Base-by-base conservation (phyloP, 2,329 filamentous ascomycete species). In the Alternaria gansuensis region DNA sequence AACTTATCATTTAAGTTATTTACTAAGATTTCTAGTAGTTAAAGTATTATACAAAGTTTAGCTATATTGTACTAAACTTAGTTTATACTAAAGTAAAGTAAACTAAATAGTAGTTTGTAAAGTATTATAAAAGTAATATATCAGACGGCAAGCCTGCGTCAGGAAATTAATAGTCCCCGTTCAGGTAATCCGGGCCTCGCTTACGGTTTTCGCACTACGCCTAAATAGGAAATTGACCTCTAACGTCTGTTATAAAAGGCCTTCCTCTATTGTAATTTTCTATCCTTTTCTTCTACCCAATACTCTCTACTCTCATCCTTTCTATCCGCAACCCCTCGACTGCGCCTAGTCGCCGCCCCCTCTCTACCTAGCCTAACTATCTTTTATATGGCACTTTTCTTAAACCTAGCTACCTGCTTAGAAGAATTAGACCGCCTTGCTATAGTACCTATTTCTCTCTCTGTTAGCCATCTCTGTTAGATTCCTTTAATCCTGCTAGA, bases 161-260 rank as follows among this genome's bases (percentile, higher is more conserved):
- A 52, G 39, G 50, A 52, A 52, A 36, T 44, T 7, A 23, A 36
- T 44, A 21, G 3, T 17, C 28, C 39, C 39, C 14, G 10, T 53
- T 39, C 24, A 3, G 51, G 51, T 24, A 54, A 54, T 45, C 51
- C n/a, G 11, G 51, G 14, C 33, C 51, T 46, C n/a, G 33, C n/a
- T 40, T 54, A 31, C 10, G 11, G 40, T n/a, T 54, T 54, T 54
- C 11, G 2, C 17, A 23, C 51, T 54, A 54, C 51, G 51, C 40
- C 40, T 4, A 13, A 54, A 54, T 3, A 39, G 51, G 41, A 4
- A 46, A 46, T 9, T 5, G 9, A 24, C n/a, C 33, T 53, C 21
- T 5, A 45, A 39, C 6, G 4, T 21, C 3, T 24, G 24, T 39
- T 23, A 39, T 54, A 54, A 53, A 53, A 53, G 8, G 51, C 24